Evolutionary conservation across 1,284 basidiomycete genomes (phyloP).

Genomic region (Sporisorium scitamineum): DNA sequence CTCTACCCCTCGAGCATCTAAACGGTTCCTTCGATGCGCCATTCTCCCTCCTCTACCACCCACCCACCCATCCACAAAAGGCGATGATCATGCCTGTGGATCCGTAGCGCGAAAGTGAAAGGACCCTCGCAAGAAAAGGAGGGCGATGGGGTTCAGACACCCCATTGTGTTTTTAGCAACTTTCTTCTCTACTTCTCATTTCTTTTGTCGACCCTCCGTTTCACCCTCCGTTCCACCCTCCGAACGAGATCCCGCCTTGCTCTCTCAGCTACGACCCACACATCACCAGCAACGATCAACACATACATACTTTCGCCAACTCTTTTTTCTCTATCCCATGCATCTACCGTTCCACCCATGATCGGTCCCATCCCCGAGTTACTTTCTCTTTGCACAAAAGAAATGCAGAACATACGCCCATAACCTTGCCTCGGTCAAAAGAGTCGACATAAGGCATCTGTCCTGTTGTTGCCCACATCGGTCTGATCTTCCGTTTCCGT

Average conservation of each 20-base stretch:
- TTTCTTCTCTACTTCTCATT: constrained; percentile 29
- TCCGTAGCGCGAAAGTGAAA: neutral
- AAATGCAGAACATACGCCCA: constrained; percentile 47
- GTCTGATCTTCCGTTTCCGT: neutral
- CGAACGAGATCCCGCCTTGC: constrained; percentile 8
- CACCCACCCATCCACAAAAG: constrained; percentile 29
- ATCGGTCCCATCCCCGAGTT: constrained; percentile 7
- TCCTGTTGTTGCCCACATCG: neutral
- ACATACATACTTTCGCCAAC: constrained; percentile 5
- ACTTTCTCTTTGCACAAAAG: constrained; percentile 37
- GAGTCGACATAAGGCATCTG: neutral
- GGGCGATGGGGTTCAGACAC: neutral
- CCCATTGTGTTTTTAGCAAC: constrained; percentile 50
- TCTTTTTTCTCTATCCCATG: constrained; percentile 5
- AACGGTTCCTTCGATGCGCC: neutral
- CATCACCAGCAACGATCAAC: constrained; percentile 14
- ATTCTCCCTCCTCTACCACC: constrained; percentile 10
- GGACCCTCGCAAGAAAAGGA: neutral
- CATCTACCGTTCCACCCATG: constrained; percentile 26
- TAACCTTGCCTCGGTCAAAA: neutral
- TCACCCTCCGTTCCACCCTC: constrained; percentile 1
- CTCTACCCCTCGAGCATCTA: constrained; percentile 71
- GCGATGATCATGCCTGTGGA: constrained; percentile 37
- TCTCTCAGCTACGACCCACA: neutral
- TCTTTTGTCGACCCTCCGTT: constrained; percentile 45